A percentile compares a stretch with the other conserved stretches of the same genome.
phyloP scores from a whole-genome alignment of 257 asterid genomes.

The Solanum infundibuliforme region DNA sequence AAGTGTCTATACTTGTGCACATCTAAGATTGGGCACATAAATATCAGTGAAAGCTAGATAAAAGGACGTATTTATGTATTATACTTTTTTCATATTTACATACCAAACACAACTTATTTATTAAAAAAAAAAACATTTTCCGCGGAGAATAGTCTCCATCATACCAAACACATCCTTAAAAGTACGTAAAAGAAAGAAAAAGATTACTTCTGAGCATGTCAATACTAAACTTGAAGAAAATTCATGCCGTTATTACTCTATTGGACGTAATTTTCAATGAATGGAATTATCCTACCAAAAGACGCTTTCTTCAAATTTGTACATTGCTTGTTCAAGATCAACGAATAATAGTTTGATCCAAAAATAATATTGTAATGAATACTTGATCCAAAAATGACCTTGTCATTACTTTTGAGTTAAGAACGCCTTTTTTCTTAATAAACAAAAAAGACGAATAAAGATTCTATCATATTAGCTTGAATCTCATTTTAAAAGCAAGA shows the following conservation, averaged over 20 bases:
- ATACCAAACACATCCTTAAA: not conserved
- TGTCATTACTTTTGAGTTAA: not conserved
- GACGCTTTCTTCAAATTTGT: not conserved
- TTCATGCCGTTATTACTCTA: not conserved
- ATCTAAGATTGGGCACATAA: too few relatives aligned
- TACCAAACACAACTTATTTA: not conserved
- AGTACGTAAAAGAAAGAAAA: not conserved
- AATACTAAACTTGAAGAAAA: too few relatives aligned
- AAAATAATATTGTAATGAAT: too few relatives aligned
- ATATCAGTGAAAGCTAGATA: too few relatives aligned
- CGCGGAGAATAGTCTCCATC: not conserved
- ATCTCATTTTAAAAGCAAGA: not conserved
- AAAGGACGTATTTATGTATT: too few relatives aligned
- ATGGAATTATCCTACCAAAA: not conserved
- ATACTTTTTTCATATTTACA: not conserved
- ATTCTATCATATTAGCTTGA: not conserved
- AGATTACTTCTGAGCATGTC: not conserved
- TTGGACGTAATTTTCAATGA: not conserved
- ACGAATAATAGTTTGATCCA: too few relatives aligned
- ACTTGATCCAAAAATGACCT: fast-evolving
- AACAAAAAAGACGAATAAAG: too few relatives aligned
- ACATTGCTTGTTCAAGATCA: not conserved
- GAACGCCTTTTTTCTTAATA: too few relatives aligned
- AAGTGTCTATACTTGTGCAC: not conserved
- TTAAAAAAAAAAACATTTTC: too few relatives aligned